Percentiles rank a stretch among this genome's conserved stretches.
phyloP scores from a whole-genome alignment of 139 green algal species.

The Nannochloris sp. region DNA sequence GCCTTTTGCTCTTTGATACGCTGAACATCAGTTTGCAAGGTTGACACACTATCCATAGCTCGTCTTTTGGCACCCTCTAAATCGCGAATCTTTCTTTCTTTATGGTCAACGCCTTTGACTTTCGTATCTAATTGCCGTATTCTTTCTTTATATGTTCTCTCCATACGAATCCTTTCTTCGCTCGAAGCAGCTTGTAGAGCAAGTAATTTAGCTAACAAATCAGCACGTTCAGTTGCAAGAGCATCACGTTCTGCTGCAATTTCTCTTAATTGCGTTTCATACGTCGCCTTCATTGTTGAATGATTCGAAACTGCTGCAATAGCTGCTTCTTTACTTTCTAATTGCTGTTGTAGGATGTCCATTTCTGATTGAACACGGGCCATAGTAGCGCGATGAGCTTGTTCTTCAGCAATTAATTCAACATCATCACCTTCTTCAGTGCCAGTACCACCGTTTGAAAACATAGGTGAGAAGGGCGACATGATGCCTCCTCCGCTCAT shows the following conservation, averaged over 20 bases:
- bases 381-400: constrained; percentile 18
- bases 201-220: constrained; percentile 49
- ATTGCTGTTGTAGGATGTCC: constrained; percentile 19
- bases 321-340: constrained; percentile 28
- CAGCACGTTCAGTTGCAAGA: constrained; percentile 27
- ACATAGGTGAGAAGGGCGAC: neutral
- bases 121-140: constrained; percentile 49
- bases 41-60: constrained; percentile 31
- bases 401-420: constrained; percentile 30
- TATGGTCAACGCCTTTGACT: constrained; percentile 37
- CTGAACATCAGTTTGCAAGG: constrained; percentile 67
- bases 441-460: neutral
- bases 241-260: constrained; percentile 25
- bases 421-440: constrained; percentile 24
- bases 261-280: constrained; percentile 14
- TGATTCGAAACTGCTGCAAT: constrained; percentile 28
- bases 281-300: constrained; percentile 25
- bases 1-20: constrained; percentile 76
- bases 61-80: constrained; percentile 37
- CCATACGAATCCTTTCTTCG: constrained; percentile 56
- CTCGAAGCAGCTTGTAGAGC: constrained; percentile 33
- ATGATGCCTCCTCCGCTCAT: neutral
- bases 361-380: constrained; percentile 14
- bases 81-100: constrained; percentile 22
- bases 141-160: constrained; percentile 44